phyloP scores from a whole-genome alignment of 2,329 filamentous ascomycete species.

The Stagonosporopsis rhizophila region DNA sequence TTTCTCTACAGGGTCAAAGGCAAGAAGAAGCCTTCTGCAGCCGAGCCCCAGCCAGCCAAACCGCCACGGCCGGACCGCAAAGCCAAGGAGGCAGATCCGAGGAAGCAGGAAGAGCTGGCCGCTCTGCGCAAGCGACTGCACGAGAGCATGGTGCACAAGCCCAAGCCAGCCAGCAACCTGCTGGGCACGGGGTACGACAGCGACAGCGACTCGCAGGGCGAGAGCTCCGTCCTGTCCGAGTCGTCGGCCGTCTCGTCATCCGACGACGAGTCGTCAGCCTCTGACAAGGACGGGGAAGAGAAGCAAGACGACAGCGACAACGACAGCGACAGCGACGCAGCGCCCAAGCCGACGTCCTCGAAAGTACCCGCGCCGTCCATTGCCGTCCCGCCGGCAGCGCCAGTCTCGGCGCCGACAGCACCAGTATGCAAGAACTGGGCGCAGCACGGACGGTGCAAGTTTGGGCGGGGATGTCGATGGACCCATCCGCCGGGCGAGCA shows the following conservation, averaged over 20 bases:
- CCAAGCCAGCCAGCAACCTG: conserved; percentile 22
- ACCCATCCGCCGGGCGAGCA: conserved; percentile 28
- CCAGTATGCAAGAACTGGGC: conserved; percentile 36
- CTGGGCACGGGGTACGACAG: conserved; percentile 44
- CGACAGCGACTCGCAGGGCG: conserved; percentile 33
- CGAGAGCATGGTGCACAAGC: conserved; percentile 42
- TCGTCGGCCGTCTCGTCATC: conserved; percentile 46
- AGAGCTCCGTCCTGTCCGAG: conserved; percentile 36
- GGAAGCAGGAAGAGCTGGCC: conserved; percentile 36
- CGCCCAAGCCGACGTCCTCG: conserved; percentile 50
- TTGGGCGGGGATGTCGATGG: conserved; percentile 34
- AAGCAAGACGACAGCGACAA: conserved; percentile 25
- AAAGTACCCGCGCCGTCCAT: conserved; percentile 36
- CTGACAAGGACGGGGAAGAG: conserved; percentile 27
- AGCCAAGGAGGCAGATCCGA: conserved; percentile 7
- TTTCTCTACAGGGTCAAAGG: conserved; percentile 41
- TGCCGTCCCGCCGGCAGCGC: conserved; percentile 24
- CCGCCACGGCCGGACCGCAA: neutral
- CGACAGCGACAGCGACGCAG: conserved; percentile 40
- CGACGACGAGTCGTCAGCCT: conserved; percentile 33
- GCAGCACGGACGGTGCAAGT: conserved; percentile 37
- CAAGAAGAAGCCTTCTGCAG: conserved; percentile 26
- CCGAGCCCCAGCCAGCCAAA: neutral
- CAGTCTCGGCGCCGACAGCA: conserved; percentile 10
- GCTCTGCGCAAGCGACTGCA: conserved; percentile 44